A percentile compares a stretch with the other conserved stretches of the same genome.
Conservation (phyloP, 257 asterid species). For the Nicotiana sylvestris region DNA sequence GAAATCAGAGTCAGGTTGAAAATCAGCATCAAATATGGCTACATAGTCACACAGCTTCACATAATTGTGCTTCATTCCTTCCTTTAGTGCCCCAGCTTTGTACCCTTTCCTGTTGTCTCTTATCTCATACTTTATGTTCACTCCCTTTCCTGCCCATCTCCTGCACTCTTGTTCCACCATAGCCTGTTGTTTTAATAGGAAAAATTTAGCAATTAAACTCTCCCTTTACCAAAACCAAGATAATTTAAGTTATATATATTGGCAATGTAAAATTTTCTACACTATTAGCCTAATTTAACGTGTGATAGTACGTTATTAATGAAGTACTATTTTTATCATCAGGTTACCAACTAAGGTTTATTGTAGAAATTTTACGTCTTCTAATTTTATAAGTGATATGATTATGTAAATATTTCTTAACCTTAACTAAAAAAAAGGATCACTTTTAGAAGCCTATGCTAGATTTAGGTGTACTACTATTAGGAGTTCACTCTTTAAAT, state of each 20-base stretch:
- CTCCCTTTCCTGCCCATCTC: constrained; percentile 36
- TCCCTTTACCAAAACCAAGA: background rate
- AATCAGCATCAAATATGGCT: constrained; percentile 40
- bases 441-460: background rate
- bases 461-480: background rate
- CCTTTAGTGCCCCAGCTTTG: constrained; percentile 41
- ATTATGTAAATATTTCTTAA: background rate
- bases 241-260: background rate
- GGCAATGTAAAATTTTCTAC: too few species aligned
- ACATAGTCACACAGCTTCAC: constrained; percentile 31
- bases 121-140: constrained; percentile 31
- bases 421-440: background rate
- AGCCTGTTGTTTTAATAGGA: constrained; percentile 3
- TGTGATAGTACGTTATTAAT: background rate
- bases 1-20: constrained; percentile 33
- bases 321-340: background rate
- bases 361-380: background rate
- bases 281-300: background rate
- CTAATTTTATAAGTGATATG: background rate
- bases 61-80: constrained; percentile 34
- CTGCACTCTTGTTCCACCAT: constrained; percentile 33
- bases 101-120: constrained; percentile 37
- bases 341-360: background rate
- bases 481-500: background rate
- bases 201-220: background rate